A percentile compares a stretch with the other conserved stretches of the same genome.
These are phyloP conservation scores for Curvularia eragrostidis DNA, from an alignment of 2,329 filamentous ascomycete species.

Conservation along the genomic window DNA sequence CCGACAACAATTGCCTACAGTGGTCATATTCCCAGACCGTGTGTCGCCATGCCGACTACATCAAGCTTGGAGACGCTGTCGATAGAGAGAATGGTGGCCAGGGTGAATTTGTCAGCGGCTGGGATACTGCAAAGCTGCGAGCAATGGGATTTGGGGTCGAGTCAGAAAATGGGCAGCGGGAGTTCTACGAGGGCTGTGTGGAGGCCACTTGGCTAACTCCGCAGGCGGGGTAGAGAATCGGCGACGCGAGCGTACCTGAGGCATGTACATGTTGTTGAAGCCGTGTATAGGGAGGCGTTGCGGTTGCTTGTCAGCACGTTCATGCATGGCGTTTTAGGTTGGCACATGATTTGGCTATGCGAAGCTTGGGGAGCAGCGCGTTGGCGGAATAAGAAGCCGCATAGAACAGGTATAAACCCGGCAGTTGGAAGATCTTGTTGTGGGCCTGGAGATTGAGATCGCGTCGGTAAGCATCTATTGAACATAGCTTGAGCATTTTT, in stretches of 20 bases:
- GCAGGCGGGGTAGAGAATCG: slow-evolving; percentile 27
- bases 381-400: not conserved
- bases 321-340: slow-evolving; percentile 38
- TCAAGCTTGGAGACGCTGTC: slow-evolving; percentile 45
- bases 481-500: slow-evolving; percentile 13
- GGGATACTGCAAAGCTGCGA: slow-evolving; percentile 48
- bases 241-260: slow-evolving; percentile 8
- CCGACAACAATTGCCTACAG: slow-evolving; percentile 44
- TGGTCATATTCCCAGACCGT: slow-evolving; percentile 49
- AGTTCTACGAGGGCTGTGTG: slow-evolving; percentile 45
- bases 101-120: slow-evolving; percentile 49
- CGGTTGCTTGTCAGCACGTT: slow-evolving; percentile 27
- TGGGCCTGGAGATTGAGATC: slow-evolving; percentile 5
- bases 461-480: slow-evolving; percentile 8
- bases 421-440: slow-evolving; percentile 1
- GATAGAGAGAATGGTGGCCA: slow-evolving; percentile 43
- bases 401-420: not conserved
- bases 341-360: slow-evolving; percentile 21
- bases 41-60: slow-evolving; percentile 48
- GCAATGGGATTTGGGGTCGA: slow-evolving; percentile 46
- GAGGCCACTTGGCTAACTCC: slow-evolving; percentile 51
- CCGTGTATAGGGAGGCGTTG: slow-evolving; percentile 34
- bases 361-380: slow-evolving; percentile 8
- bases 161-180: slow-evolving; percentile 38
- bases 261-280: slow-evolving; percentile 11